phyloP scores from a whole-genome alignment of 768 basidiomycete species.

The Tricholoma furcatifolium region DNA sequence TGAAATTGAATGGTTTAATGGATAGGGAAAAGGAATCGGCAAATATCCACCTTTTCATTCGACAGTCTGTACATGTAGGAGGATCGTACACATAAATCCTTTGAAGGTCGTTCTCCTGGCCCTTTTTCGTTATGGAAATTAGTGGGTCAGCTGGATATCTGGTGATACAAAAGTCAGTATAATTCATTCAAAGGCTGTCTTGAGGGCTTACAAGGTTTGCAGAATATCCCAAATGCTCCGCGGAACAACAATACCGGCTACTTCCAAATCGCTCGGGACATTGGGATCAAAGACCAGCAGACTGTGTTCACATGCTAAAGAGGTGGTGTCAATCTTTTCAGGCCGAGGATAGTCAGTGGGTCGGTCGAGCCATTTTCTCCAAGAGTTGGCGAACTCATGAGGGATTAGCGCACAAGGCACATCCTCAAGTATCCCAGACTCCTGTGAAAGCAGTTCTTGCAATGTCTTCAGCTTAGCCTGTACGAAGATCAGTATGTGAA shows the following conservation, averaged over 20 bases:
- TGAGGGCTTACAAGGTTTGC: conserved; percentile 49
- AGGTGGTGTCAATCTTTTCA: conserved; percentile 55
- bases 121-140: conserved; percentile 44
- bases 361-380: conserved; percentile 68
- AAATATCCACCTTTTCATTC: conserved; percentile 47
- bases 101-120: conserved; percentile 26
- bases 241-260: conserved; percentile 54
- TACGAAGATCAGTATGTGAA: conserved; percentile 11
- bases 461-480: conserved; percentile 66
- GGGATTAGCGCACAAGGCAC: conserved; percentile 59
- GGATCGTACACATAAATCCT: conserved; percentile 45
- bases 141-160: conserved; percentile 62
- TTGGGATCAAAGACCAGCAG: conserved; percentile 68
- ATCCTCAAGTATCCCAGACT: conserved; percentile 44
- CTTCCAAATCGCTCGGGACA: conserved; percentile 54
- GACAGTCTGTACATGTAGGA: conserved; percentile 61
- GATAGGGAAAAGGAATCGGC: not conserved
- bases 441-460: conserved; percentile 52
- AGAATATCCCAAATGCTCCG: conserved; percentile 65
- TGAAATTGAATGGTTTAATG: not conserved
- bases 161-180: conserved; percentile 1
- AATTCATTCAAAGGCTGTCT: not conserved
- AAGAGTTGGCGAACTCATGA: conserved; percentile 58
- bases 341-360: conserved; percentile 60
- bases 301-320: conserved; percentile 68